Conservation (phyloP, 768 basidiomycete genomes). For the Collybia sordida region DNA sequence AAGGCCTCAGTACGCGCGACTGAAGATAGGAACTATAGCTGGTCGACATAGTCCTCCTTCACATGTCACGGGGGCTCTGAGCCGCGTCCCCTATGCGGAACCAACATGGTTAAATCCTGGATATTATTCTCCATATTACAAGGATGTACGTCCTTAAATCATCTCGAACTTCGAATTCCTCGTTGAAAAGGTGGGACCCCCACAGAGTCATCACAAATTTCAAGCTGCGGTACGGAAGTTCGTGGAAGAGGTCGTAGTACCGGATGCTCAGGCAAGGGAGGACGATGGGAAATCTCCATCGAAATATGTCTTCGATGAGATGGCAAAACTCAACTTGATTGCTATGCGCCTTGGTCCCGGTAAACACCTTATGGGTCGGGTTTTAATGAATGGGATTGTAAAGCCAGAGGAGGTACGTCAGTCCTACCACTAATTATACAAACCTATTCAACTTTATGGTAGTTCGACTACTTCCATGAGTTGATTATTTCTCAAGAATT, state of each 20-base stretch:
- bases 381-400: conserved; percentile 70
- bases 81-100: conserved; percentile 84
- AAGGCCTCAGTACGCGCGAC: conserved; percentile 69
- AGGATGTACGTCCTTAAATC: conserved; percentile 52
- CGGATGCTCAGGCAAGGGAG: conserved; percentile 61
- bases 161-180: conserved; percentile 10
- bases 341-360: conserved; percentile 89
- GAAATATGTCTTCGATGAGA: conserved; percentile 66
- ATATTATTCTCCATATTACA: conserved; percentile 76
- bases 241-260: conserved; percentile 65
- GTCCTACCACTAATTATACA: background rate
- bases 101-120: conserved; percentile 76
- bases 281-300: conserved; percentile 80
- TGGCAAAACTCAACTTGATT: conserved; percentile 42
- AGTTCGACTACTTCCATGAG: conserved; percentile 87
- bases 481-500: conserved; percentile 72
- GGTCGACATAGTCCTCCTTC: conserved; percentile 45
- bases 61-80: conserved; percentile 54
- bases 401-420: conserved; percentile 68
- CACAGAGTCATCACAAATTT: conserved; percentile 56
- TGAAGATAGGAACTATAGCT: conserved; percentile 75
- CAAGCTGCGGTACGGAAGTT: conserved; percentile 67
- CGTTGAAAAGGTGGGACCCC: conserved; percentile 10
- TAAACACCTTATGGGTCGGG: conserved; percentile 77
- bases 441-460: background rate